Evolutionary conservation across 495 filamentous ascomycete genomes (phyloP).

Genomic region (Venustampulla echinocandica): DNA sequence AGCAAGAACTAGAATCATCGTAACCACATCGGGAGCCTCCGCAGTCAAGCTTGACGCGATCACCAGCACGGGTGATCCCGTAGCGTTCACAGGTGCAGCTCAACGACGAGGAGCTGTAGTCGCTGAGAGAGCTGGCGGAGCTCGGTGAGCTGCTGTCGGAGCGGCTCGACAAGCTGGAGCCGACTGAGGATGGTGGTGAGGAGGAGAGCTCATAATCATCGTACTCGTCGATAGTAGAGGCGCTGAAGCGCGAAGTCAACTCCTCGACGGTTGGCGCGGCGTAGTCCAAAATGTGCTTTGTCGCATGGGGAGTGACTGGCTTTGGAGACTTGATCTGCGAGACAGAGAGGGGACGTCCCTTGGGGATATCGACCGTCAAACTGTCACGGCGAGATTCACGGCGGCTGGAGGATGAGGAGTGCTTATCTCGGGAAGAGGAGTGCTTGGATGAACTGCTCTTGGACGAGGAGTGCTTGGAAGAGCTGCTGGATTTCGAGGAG

Average conservation of each 20-base stretch:
- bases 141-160: constrained; percentile 64
- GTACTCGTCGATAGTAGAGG: constrained; percentile 62
- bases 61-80: constrained; percentile 86
- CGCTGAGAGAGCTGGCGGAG: constrained; percentile 64
- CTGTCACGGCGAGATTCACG: constrained; percentile 31
- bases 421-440: constrained; percentile 21
- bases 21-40: constrained; percentile 79
- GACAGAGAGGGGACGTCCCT: constrained; percentile 76
- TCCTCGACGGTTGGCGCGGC: constrained; percentile 58
- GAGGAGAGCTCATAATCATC: constrained; percentile 47
- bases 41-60: constrained; percentile 90
- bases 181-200: constrained; percentile 60
- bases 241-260: constrained; percentile 63
- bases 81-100: constrained; percentile 87
- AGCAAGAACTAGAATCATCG: constrained; percentile 51
- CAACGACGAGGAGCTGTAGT: constrained; percentile 49
- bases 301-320: constrained; percentile 77
- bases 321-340: constrained; percentile 87
- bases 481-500: constrained; percentile 37
- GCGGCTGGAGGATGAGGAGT: constrained; percentile 20
- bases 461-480: constrained; percentile 32
- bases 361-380: constrained; percentile 57
- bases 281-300: constrained; percentile 77
- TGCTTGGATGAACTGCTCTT: constrained; percentile 21
- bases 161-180: constrained; percentile 68